These are phyloP conservation scores for Ophiocordyceps camponoti-leonardi DNA, from an alignment of 2,329 filamentous ascomycete genomes.

Conservation along the genomic window DNA sequence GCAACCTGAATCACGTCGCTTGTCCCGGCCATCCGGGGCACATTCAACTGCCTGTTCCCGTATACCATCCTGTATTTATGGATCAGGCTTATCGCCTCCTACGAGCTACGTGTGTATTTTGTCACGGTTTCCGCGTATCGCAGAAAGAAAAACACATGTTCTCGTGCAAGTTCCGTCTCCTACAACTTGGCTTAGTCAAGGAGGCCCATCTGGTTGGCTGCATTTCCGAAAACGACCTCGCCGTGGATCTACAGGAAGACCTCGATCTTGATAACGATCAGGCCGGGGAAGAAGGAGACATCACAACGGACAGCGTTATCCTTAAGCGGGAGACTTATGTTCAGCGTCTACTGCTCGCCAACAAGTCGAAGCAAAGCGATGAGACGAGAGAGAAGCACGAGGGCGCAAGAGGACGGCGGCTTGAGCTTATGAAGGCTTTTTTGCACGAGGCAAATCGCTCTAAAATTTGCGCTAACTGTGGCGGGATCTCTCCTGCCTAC, in stretches of 20 bases:
- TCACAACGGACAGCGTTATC: slow-evolving; percentile 30
- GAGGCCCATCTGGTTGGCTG: slow-evolving; percentile 45
- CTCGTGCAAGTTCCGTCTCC: slow-evolving; percentile 66
- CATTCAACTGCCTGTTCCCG: slow-evolving; percentile 80
- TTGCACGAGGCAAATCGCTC: slow-evolving; percentile 52
- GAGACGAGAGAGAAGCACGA: slow-evolving; percentile 59
- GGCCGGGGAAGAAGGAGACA: slow-evolving; percentile 45
- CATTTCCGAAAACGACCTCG: slow-evolving; percentile 25
- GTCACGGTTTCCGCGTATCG: slow-evolving; percentile 69
- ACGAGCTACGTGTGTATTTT: slow-evolving; percentile 79
- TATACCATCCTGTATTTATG: slow-evolving; percentile 95
- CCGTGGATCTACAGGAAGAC: slow-evolving; percentile 14
- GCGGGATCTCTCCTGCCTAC: slow-evolving; percentile 62
- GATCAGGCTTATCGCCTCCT: slow-evolving; percentile 78
- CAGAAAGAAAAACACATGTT: slow-evolving; percentile 62
- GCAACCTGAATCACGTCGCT: slow-evolving; percentile 61
- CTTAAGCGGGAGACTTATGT: slow-evolving; percentile 50
- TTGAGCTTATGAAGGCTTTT: slow-evolving; percentile 65
- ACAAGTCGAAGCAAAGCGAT: slow-evolving; percentile 30
- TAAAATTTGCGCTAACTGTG: slow-evolving; percentile 50
- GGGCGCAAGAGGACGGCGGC: slow-evolving; percentile 59
- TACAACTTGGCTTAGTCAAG: slow-evolving; percentile 67
- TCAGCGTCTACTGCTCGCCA: slow-evolving; percentile 40
- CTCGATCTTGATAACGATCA: slow-evolving; percentile 33
- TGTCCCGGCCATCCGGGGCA: slow-evolving; percentile 92